Evolutionary conservation across 2,329 filamentous ascomycete species (phyloP).

Genomic region (Microdochium bolleyi): DNA sequence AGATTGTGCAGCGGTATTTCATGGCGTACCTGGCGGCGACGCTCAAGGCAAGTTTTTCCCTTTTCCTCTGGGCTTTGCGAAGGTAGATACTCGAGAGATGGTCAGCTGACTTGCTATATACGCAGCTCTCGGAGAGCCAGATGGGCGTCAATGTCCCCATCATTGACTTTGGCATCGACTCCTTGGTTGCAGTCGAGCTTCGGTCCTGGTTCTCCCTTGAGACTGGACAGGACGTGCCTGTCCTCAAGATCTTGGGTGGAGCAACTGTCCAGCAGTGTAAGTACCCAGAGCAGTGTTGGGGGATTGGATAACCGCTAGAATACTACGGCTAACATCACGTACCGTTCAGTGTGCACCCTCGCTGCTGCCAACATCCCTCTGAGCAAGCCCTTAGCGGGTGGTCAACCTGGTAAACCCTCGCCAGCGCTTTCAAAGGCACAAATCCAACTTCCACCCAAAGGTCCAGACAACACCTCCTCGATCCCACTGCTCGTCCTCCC

Average conservation of each 20-base stretch:
- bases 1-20: background rate
- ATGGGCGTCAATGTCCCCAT: slow-evolving; percentile 1
- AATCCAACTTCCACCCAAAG: background rate
- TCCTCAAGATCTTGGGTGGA: slow-evolving; percentile 10
- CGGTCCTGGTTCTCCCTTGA: slow-evolving; percentile 34
- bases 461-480: background rate
- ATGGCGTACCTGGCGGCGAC: background rate
- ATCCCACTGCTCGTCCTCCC: background rate
- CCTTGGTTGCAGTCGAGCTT: slow-evolving; percentile 18
- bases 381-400: background rate
- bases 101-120: slow-evolving; percentile 8
- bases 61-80: background rate
- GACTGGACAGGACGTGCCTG: slow-evolving; percentile 6
- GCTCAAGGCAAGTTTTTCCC: slow-evolving; percentile 1
- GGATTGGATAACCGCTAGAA: slow-evolving; percentile 2
- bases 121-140: slow-evolving; percentile 5
- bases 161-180: slow-evolving; percentile 8
- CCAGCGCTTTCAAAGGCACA: background rate
- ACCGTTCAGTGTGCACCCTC: background rate
- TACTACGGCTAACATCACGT: slow-evolving; percentile 8
- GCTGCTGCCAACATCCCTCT: background rate
- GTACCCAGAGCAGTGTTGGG: no score
- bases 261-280: slow-evolving; percentile 31
- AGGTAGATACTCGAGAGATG: slow-evolving; percentile 8
- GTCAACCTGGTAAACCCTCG: background rate